Evolutionary conservation across 2,329 filamentous ascomycete species (phyloP).

Genomic region (Knufia petricola): DNA sequence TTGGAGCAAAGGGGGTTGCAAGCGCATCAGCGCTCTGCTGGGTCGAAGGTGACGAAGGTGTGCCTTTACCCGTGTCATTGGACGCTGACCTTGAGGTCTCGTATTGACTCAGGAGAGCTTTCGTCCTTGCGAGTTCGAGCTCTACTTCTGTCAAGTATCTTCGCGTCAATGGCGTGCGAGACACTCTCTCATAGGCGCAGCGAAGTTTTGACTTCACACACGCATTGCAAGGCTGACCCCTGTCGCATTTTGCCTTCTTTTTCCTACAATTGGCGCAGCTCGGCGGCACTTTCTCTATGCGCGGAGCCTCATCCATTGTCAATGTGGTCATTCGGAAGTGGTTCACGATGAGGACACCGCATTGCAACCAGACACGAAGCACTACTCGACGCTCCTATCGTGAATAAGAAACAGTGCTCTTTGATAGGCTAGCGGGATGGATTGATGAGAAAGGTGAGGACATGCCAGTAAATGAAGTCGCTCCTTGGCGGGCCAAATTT

Average conservation of each 20-base stretch:
- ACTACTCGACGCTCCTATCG: too few species aligned
- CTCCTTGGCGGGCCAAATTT: too few species aligned
- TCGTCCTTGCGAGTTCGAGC: constrained; percentile 29
- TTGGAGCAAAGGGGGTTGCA: neutral
- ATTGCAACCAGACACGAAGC: too few species aligned
- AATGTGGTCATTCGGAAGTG: constrained; percentile 39
- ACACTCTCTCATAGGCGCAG: constrained; percentile 42
- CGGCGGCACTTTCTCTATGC: constrained; percentile 30
- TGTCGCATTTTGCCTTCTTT: constrained; percentile 10
- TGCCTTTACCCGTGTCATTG: neutral
- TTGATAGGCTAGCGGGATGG: too few species aligned
- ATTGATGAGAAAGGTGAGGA: too few species aligned
- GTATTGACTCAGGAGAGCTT: constrained; percentile 12
- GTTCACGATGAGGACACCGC: constrained; percentile 23
- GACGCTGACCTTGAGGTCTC: neutral
- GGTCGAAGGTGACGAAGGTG: neutral
- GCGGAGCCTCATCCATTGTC: constrained; percentile 62
- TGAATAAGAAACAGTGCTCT: too few species aligned
- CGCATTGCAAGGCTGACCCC: constrained; percentile 6
- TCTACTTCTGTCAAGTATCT: constrained; percentile 40
- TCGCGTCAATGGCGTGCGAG: constrained; percentile 40
- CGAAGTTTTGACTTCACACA: constrained; percentile 38
- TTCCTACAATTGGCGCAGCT: constrained; percentile 8
- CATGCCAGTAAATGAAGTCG: too few species aligned
- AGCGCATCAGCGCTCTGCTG: neutral